Evolutionary conservation across 345 rosid genomes (phyloP).

Genomic region (Diplotaxis tenuifolia): DNA sequence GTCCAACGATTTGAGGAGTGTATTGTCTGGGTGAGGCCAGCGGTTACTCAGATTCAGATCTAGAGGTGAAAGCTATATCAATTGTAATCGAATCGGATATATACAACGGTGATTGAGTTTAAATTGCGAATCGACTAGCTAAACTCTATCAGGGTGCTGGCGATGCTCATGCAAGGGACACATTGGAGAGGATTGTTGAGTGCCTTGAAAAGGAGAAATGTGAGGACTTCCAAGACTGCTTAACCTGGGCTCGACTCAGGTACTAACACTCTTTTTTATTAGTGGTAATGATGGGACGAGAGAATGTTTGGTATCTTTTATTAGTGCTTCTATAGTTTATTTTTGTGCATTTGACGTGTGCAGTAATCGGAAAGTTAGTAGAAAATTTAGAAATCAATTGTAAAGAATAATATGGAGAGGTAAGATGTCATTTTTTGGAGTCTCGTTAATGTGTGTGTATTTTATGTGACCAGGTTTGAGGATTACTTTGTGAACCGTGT

Average conservation of each 20-base stretch:
- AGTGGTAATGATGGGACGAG: neutral
- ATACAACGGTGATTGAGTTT: too few relatives aligned
- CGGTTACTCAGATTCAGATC: too few relatives aligned
- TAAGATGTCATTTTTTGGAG: neutral
- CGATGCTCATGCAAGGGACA: conserved; percentile 98
- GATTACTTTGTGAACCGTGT: conserved; percentile 82
- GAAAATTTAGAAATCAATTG: neutral
- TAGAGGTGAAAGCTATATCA: too few relatives aligned
- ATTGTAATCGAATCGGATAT: too few relatives aligned
- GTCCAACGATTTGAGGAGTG: too few relatives aligned
- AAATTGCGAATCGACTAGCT: too few relatives aligned
- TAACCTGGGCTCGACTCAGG: conserved; percentile 95
- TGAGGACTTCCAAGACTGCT: conserved; percentile 82
- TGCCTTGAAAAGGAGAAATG: conserved; percentile 93
- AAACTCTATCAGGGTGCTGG: too few relatives aligned
- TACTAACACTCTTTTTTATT: conserved; percentile 24
- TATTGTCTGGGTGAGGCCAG: too few relatives aligned
- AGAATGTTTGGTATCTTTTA: neutral
- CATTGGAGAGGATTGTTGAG: conserved; percentile 78
- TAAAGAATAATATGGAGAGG: neutral
- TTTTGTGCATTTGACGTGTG: neutral
- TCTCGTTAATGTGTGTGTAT: neutral
- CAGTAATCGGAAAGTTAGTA: neutral
- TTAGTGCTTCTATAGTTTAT: neutral
- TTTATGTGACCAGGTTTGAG: conserved; percentile 60